phyloP scores from a whole-genome alignment of 1,284 basidiomycete species.

The Meira miltonrushii region DNA sequence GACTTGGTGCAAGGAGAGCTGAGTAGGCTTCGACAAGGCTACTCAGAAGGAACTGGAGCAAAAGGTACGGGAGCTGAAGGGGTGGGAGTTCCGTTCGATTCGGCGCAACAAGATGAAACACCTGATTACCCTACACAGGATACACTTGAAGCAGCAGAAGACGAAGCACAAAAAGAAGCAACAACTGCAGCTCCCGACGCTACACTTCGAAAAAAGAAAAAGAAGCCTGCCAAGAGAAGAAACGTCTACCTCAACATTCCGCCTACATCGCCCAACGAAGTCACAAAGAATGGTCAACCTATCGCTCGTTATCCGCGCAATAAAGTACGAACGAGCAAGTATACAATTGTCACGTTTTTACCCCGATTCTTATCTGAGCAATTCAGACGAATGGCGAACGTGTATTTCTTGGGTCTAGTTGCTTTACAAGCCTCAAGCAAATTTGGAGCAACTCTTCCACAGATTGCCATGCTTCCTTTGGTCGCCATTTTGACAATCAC shows the following conservation, averaged over 20 bases:
- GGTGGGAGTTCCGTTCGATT: slow-evolving; percentile 33
- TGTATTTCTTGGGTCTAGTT: slow-evolving; percentile 82
- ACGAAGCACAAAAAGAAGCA: slow-evolving; percentile 15
- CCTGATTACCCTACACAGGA: slow-evolving; percentile 25
- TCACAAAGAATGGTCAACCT: slow-evolving; percentile 71
- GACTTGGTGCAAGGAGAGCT: slow-evolving; percentile 23
- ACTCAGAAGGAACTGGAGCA: neutral
- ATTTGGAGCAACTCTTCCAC: slow-evolving; percentile 80
- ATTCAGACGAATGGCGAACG: slow-evolving; percentile 70
- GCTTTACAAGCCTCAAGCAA: slow-evolving; percentile 64
- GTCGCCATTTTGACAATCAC: slow-evolving; percentile 82
- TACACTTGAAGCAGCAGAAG: slow-evolving; percentile 6
- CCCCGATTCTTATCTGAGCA: slow-evolving; percentile 57
- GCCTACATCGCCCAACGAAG: slow-evolving; percentile 61
- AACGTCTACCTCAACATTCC: slow-evolving; percentile 45
- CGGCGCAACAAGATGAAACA: slow-evolving; percentile 31
- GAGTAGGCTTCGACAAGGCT: slow-evolving; percentile 11
- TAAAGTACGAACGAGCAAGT: slow-evolving; percentile 91
- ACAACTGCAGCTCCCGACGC: slow-evolving; percentile 5
- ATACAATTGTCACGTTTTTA: slow-evolving; percentile 82
- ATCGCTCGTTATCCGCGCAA: slow-evolving; percentile 74
- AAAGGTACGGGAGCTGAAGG: slow-evolving; percentile 20
- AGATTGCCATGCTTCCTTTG: slow-evolving; percentile 79
- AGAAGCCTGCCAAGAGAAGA: slow-evolving; percentile 38
- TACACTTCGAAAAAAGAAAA: slow-evolving; percentile 15